A percentile compares a stretch with the other conserved stretches of the same genome.
Conservation (phyloP, 192 early-diverging fungal species). For the Thamnidium elegans region DNA sequence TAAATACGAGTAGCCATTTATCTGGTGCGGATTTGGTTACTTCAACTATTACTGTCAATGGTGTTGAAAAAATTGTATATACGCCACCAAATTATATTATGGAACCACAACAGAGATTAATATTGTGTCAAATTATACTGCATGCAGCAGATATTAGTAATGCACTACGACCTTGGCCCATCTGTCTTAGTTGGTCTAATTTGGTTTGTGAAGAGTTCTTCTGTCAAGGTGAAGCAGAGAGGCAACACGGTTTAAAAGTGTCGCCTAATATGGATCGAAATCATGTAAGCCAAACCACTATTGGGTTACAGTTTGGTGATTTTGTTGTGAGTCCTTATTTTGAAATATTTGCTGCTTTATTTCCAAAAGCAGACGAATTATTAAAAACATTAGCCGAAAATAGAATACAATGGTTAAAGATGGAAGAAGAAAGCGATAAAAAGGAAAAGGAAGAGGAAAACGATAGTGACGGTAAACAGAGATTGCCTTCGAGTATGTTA, state of each 20-base stretch:
- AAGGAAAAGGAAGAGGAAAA: neutral
- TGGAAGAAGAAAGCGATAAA: constrained; percentile 26
- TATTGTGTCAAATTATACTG: constrained; percentile 65
- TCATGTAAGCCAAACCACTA: constrained; percentile 65
- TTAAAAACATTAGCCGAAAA: constrained; percentile 58
- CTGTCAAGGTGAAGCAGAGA: constrained; percentile 83
- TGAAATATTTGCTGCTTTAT: constrained; percentile 72
- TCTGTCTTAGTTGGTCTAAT: constrained; percentile 90
- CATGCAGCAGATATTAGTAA: constrained; percentile 92
- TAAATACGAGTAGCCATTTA: neutral
- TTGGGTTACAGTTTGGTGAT: constrained; percentile 80
- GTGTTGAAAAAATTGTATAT: constrained; percentile 7
- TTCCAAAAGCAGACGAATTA: constrained; percentile 63
- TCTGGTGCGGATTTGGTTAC: neutral
- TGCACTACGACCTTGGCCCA: constrained; percentile 74
- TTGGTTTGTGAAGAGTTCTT: constrained; percentile 86
- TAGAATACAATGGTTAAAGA: constrained; percentile 51
- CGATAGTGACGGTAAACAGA: constrained; percentile 9
- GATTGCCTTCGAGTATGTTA: constrained; percentile 12
- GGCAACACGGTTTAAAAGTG: constrained; percentile 65
- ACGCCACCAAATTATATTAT: constrained; percentile 22
- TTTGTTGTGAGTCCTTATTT: constrained; percentile 88
- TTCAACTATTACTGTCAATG: neutral
- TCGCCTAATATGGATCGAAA: constrained; percentile 90
- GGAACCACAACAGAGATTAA: constrained; percentile 54